Evolutionary conservation across 2,329 filamentous ascomycete species (phyloP).

Genomic region (Colletotrichum sp.): DNA sequence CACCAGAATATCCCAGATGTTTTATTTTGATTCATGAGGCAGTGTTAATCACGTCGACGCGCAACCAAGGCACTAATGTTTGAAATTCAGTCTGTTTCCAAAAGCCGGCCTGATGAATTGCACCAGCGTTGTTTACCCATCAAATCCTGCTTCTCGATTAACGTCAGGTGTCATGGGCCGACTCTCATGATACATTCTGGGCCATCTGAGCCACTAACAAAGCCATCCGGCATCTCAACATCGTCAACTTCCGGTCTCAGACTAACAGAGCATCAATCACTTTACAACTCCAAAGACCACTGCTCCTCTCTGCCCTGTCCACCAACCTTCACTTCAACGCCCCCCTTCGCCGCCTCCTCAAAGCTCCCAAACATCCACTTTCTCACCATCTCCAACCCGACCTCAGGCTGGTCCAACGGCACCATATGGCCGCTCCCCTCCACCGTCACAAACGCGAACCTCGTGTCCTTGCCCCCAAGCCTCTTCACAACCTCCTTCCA

Average conservation of each 20-base stretch:
- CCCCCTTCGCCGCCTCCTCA: neutral
- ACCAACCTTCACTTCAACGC: neutral
- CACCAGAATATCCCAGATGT: no score
- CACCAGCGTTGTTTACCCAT: no score
- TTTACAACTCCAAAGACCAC: slow-evolving; percentile 1
- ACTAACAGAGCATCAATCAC: neutral
- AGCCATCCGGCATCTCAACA: neutral
- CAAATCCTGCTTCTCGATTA: no score
- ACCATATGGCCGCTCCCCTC: slow-evolving; percentile 47
- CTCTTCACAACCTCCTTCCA: slow-evolving; percentile 14
- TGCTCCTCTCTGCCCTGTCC: neutral
- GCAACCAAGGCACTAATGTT: no score
- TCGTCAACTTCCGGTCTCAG: neutral
- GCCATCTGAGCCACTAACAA: neutral
- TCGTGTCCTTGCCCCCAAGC: neutral
- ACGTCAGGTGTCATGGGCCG: neutral
- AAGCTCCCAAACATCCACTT: slow-evolving; percentile 20
- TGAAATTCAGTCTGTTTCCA: no score
- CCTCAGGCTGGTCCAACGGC: slow-evolving; percentile 22
- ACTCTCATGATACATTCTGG: neutral
- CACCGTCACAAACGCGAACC: slow-evolving; percentile 29
- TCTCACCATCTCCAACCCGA: slow-evolving; percentile 19
- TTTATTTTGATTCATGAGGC: no score
- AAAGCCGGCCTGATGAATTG: no score
- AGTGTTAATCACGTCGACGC: no score